Evolutionary conservation across 2,329 filamentous ascomycete genomes (phyloP).

Genomic region (Massarina eburnea): DNA sequence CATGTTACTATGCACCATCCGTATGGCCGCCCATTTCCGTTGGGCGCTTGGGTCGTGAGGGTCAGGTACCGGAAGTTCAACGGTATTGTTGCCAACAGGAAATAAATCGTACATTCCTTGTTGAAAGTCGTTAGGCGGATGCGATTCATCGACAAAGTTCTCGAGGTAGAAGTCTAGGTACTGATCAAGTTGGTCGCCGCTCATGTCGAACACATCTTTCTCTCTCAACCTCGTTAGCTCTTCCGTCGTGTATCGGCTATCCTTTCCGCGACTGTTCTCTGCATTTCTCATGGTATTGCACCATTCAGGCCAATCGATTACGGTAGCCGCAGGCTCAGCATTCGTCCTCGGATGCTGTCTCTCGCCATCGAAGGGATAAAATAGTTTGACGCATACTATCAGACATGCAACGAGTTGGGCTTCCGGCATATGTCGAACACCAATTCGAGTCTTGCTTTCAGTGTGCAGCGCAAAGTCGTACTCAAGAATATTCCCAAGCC

Average conservation of each 20-base stretch:
- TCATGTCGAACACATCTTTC: slow-evolving; percentile 64
- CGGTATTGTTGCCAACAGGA: slow-evolving; percentile 24
- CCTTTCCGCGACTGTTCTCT: slow-evolving; percentile 8
- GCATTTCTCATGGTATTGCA: slow-evolving; percentile 19
- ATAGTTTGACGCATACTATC: slow-evolving; percentile 74
- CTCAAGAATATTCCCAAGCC: slow-evolving; percentile 55
- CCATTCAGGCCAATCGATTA: slow-evolving; percentile 76
- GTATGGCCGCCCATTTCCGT: slow-evolving; percentile 41
- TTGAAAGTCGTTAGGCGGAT: slow-evolving; percentile 44
- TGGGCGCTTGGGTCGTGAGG: slow-evolving; percentile 30
- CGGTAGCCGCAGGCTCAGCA: slow-evolving; percentile 60
- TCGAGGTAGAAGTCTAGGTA: slow-evolving; percentile 77
- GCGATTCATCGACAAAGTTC: slow-evolving; percentile 59
- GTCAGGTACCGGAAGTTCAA: slow-evolving; percentile 1
- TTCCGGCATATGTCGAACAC: slow-evolving; percentile 60
- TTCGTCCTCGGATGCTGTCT: slow-evolving; percentile 53
- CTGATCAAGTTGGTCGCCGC: slow-evolving; percentile 64
- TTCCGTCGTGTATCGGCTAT: slow-evolving; percentile 37
- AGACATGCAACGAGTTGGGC: slow-evolving; percentile 70
- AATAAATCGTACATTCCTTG: slow-evolving; percentile 47
- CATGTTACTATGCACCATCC: slow-evolving; percentile 47
- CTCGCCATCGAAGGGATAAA: slow-evolving; percentile 71
- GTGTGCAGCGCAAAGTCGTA: slow-evolving; percentile 62
- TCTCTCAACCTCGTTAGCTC: slow-evolving; percentile 59
- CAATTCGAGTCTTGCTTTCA: slow-evolving; percentile 16